Evolutionary conservation across 352 stramenopile genomes (phyloP), one percentile per base, ranked within the genome.

Genomic region (Thalassiosira exigua): DNA sequence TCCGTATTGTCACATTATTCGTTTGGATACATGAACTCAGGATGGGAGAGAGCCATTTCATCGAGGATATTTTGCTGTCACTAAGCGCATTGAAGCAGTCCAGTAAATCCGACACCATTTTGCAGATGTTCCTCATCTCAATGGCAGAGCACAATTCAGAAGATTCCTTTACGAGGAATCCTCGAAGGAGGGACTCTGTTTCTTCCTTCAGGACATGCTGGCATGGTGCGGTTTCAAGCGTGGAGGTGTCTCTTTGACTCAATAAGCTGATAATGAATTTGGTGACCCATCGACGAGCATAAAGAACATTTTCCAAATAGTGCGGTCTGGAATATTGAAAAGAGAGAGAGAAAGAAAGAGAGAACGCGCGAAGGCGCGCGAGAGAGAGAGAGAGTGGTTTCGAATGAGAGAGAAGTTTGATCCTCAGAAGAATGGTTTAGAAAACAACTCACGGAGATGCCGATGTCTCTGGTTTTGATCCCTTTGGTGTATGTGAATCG

Each of bases 231-330:
- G 46, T 76, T 67, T 74, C 59, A 22, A 77, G 56, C 33, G 48
- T 73, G 22, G 51, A 24, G 27, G 75, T 59, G 60, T 91, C 82
- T 61, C 75, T 81, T 68, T 79, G 69, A n/a, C 69, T 59, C n/a
- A 84, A 79, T 17, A 92, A 42, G 19, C 76, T 73, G 21, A 91
- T 26, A 21, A 93, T 56, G 27, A 92, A 90, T 42, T 81, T 65
- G 53, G 85, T 89, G 74, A 93, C 90, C 69, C 74, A 91, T 69
- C 77, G 84, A 46, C 88, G 50, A 27, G 72, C 86, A 77, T 92
- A 93, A 2, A 88, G 59, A 0, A 88, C 81, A 58, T 88, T 93
- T 77, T 93, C 88, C 39, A 86, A 59, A 54, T 93, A 91, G 75
- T 83, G 75, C 21, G 88, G 88, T 50, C 76, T 87, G 60, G 17